Conservation (phyloP, 352 stramenopile genomes). For the Stephanocyclus meneghinianus region DNA sequence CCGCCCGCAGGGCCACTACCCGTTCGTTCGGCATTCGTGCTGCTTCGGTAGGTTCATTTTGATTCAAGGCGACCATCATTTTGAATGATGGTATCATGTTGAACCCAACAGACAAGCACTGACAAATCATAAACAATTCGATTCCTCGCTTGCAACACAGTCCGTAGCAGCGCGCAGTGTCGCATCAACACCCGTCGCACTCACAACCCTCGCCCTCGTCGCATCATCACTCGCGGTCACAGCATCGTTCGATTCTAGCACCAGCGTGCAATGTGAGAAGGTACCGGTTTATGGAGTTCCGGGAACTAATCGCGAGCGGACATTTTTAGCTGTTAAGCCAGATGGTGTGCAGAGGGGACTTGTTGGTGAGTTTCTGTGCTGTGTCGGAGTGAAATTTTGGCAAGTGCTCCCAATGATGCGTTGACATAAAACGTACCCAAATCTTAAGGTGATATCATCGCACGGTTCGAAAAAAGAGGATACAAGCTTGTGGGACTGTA, state of each 20-base stretch:
- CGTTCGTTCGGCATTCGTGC: conserved; percentile 1
- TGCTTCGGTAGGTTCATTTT: not conserved
- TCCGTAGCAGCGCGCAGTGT: not conserved
- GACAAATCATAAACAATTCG: no score
- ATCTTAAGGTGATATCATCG: conserved; percentile 88
- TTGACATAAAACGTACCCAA: not conserved
- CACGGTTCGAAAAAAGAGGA: conserved; percentile 93
- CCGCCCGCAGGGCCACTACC: not conserved
- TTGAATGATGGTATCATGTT: no score
- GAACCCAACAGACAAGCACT: no score
- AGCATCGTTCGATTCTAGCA: not conserved
- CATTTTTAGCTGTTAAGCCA: conserved; percentile 93
- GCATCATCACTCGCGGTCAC: not conserved
- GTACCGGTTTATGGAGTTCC: conserved; percentile 81
- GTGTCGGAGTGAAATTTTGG: not conserved
- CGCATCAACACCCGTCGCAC: not conserved
- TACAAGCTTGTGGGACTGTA: conserved; percentile 88
- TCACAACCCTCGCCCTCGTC: not conserved
- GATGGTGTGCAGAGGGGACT: conserved; percentile 92
- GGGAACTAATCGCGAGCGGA: conserved; percentile 90
- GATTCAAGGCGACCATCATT: not conserved
- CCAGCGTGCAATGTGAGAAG: not conserved
- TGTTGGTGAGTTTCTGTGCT: conserved; percentile 73
- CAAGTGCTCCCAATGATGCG: not conserved
- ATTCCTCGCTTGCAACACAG: not conserved